A percentile compares a stretch with the other conserved stretches of the same genome.
Evolutionary conservation across 2,329 filamentous ascomycete genomes (phyloP).

Genomic region (Cladobotryum protrusum): DNA sequence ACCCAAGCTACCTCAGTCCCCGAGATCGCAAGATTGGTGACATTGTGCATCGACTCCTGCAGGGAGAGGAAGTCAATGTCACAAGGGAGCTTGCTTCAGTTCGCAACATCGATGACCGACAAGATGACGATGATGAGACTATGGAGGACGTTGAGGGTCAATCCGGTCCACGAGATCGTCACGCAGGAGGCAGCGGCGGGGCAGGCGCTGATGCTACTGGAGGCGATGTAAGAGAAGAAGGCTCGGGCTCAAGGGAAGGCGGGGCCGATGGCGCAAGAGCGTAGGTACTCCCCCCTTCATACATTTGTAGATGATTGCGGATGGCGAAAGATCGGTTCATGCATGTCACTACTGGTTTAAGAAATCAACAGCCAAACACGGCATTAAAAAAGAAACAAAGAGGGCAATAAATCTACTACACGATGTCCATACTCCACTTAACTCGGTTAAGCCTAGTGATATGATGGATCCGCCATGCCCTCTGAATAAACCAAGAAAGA

Average conservation of each 20-base stretch:
- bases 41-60: constrained; percentile 76
- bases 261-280: constrained; percentile 97
- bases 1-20: constrained; percentile 73
- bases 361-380: constrained; percentile 11
- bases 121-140: constrained; percentile 49
- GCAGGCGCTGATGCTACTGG: constrained; percentile 83
- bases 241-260: constrained; percentile 79
- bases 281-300: constrained; percentile 64
- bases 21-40: constrained; percentile 83
- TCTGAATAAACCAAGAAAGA: constrained; percentile 1
- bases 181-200: constrained; percentile 63
- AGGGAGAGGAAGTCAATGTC: constrained; percentile 84
- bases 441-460: constrained; percentile 19
- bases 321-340: constrained; percentile 19
- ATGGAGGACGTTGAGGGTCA: constrained; percentile 61
- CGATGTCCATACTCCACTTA: constrained; percentile 23
- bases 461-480: constrained; percentile 7
- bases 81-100: constrained; percentile 63
- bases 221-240: constrained; percentile 86
- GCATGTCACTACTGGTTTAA: constrained; percentile 9
- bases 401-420: constrained; percentile 27
- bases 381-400: constrained; percentile 5
- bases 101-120: constrained; percentile 42
- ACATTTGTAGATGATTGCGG: constrained; percentile 16
- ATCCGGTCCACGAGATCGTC: constrained; percentile 52